Evolutionary conservation across 345 rosid species (phyloP).

Genomic region (Populus alba): DNA sequence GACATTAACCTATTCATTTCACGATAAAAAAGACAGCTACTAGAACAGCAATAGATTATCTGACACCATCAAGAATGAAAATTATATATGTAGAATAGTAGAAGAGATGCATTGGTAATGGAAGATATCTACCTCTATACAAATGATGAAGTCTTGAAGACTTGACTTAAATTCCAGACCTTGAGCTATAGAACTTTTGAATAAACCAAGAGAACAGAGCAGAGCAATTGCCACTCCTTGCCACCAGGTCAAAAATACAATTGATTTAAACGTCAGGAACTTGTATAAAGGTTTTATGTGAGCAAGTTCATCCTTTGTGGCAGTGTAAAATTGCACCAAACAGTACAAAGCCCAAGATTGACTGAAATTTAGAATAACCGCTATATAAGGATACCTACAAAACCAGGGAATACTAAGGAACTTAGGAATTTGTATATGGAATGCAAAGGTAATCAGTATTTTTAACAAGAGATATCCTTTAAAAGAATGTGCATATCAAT

Average conservation of each 20-base stretch:
- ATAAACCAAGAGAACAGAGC: conserved; percentile 73
- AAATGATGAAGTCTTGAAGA: conserved; percentile 94
- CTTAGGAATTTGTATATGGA: conserved; percentile 1
- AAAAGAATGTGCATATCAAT: background rate
- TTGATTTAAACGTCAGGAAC: conserved; percentile 88
- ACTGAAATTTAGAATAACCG: conserved; percentile 95
- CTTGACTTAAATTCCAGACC: conserved; percentile 82
- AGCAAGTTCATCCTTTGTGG: conserved; percentile 80
- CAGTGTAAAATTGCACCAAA: conserved; percentile 89
- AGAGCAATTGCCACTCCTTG: conserved; percentile 98
- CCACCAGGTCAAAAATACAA: conserved; percentile 99
- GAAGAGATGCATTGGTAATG: conserved; percentile 17
- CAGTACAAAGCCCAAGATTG: conserved; percentile 99
- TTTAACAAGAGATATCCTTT: background rate
- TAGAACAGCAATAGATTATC: background rate
- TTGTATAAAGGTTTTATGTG: conserved; percentile 94
- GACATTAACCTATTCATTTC: background rate
- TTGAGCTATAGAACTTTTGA: conserved; percentile 78
- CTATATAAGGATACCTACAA: conserved; percentile 92
- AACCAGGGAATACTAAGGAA: conserved; percentile 18
- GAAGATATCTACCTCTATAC: conserved; percentile 81
- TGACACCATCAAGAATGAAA: background rate
- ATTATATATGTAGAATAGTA: too few relatives aligned
- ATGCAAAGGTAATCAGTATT: background rate
- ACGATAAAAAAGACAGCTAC: background rate